Evolutionary conservation across 2,329 filamentous ascomycete species (phyloP).

Genomic region (Pezicula rhizophila): DNA sequence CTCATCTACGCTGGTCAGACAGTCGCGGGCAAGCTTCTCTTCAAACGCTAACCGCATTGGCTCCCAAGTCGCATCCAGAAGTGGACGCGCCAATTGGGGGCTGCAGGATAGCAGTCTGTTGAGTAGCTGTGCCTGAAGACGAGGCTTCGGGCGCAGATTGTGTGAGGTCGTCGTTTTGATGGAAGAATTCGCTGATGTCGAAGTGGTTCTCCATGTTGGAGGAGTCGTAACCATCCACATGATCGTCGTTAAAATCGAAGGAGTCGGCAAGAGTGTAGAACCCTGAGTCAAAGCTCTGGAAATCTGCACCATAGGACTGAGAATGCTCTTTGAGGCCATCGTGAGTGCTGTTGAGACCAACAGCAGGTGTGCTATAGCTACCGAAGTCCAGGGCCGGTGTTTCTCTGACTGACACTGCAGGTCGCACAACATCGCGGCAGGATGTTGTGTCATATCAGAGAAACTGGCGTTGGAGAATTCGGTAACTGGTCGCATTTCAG

Average conservation of each 20-base stretch:
- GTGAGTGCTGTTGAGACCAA: conserved; percentile 56
- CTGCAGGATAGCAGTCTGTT: conserved; percentile 61
- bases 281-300: conserved; percentile 70
- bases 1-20: conserved; percentile 23
- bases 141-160: conserved; percentile 26
- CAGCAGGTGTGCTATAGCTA: conserved; percentile 33
- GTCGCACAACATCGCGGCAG: conserved; percentile 99
- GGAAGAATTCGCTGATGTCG: conserved; percentile 46
- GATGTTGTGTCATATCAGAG: conserved; percentile 99
- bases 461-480: conserved; percentile 33
- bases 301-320: conserved; percentile 64
- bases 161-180: conserved; percentile 43
- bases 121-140: conserved; percentile 29
- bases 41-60: conserved; percentile 67
- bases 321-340: conserved; percentile 63
- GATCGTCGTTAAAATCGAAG: conserved; percentile 60
- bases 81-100: conserved; percentile 67
- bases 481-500: conserved; percentile 45
- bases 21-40: conserved; percentile 24
- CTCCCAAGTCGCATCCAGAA: conserved; percentile 68
- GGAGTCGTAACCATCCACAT: conserved; percentile 58
- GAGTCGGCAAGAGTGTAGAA: conserved; percentile 68
- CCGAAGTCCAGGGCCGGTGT: conserved; percentile 24
- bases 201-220: conserved; percentile 42
- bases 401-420: conserved; percentile 97